A percentile compares a stretch with the other conserved stretches of the same genome.
These are phyloP conservation scores for Coniochaeta sp. DNA, from an alignment of 2,329 filamentous ascomycete genomes.

Conservation along the genomic window DNA sequence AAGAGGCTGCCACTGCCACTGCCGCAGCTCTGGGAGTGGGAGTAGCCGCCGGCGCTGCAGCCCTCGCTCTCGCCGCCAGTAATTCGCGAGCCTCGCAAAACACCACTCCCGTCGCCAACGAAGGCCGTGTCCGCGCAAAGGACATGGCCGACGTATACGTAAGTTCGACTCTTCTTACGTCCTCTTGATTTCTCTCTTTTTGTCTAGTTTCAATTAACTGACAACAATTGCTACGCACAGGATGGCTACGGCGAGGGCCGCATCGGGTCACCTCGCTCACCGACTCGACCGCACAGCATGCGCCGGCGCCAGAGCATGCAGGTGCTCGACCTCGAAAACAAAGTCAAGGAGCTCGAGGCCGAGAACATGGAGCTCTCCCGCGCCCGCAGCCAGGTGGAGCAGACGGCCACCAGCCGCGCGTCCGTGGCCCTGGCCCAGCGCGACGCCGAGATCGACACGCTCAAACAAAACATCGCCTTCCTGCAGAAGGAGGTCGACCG, in stretches of 20 bases:
- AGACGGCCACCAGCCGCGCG: conserved; percentile 55
- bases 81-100: conserved; percentile 15
- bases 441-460: conserved; percentile 77
- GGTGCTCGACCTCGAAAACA: conserved; percentile 81
- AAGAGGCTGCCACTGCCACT: conserved; percentile 24
- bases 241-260: conserved; percentile 90
- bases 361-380: conserved; percentile 79
- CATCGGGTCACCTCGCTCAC: conserved; percentile 80
- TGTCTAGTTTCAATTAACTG: conserved; percentile 6
- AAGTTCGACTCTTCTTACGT: conserved; percentile 41
- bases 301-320: conserved; percentile 97
- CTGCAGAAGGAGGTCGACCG: conserved; percentile 76
- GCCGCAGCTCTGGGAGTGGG: conserved; percentile 10
- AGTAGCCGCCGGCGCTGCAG: conserved; percentile 11
- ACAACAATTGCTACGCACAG: conserved; percentile 37
- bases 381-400: conserved; percentile 63
- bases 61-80: conserved; percentile 6
- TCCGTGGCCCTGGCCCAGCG: conserved; percentile 69
- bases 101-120: conserved; percentile 70
- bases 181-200: conserved; percentile 8
- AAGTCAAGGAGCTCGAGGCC: conserved; percentile 73
- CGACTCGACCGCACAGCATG: conserved; percentile 90
- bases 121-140: conserved; percentile 75
- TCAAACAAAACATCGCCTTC: conserved; percentile 71
- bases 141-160: conserved; percentile 93